phyloP scores from a whole-genome alignment of 73 alveolate genomes.

The Paramecium biaurelia region DNA sequence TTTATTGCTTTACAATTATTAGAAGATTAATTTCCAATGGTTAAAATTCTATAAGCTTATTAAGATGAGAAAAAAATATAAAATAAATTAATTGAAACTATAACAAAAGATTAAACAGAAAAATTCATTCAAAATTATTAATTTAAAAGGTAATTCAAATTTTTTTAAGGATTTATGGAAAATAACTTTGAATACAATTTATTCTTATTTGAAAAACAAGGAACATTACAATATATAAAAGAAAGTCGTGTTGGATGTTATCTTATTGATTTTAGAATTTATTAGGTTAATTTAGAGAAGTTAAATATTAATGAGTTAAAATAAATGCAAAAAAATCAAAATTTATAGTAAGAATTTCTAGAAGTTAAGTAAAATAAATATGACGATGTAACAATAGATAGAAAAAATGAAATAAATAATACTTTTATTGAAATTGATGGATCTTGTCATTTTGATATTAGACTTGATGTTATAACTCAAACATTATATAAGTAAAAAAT shows the following conservation, averaged over 20 bases:
- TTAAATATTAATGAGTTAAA: neutral
- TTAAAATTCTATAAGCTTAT: neutral
- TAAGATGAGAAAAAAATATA: neutral
- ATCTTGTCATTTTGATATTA: neutral
- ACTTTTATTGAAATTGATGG: neutral
- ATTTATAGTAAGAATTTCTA: neutral
- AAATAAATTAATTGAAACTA: neutral
- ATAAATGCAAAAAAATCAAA: neutral
- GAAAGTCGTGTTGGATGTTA: neutral
- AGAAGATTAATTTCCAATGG: neutral
- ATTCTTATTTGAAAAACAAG: neutral
- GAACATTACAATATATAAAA: neutral
- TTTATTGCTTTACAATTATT: neutral
- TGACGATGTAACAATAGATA: neutral
- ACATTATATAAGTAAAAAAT: neutral
- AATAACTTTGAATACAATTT: neutral
- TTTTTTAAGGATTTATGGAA: neutral
- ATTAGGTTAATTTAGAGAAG: neutral
- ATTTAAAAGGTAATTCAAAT: neutral
- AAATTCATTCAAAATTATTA: neutral
- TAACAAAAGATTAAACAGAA: neutral
- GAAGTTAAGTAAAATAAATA: neutral
- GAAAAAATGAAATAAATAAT: neutral
- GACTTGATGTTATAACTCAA: neutral
- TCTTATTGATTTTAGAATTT: neutral